Conservation (phyloP, 495 filamentous ascomycete genomes). For the Pyrenula massariospora region DNA sequence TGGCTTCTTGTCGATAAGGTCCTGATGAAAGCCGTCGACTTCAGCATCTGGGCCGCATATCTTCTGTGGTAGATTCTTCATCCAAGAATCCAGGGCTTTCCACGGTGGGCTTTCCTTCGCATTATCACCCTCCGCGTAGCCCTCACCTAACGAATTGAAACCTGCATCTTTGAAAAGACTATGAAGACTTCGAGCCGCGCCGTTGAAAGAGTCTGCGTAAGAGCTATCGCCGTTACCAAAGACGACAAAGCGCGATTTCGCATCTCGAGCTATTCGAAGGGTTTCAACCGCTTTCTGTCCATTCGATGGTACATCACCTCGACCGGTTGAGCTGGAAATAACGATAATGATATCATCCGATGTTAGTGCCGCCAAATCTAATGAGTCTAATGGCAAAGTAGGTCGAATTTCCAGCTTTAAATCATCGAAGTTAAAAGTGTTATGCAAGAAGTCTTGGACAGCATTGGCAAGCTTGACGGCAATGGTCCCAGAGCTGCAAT, state of each 20-base stretch:
- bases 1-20: conserved; percentile 1
- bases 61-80: conserved; percentile 5
- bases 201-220: conserved; percentile 14
- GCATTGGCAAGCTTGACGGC: conserved; percentile 14
- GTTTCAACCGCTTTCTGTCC: conserved; percentile 5
- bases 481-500: conserved; percentile 13
- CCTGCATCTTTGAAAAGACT: conserved; percentile 5
- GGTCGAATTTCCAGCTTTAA: not conserved
- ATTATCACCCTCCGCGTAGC: conserved; percentile 9
- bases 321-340: conserved; percentile 11
- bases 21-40: conserved; percentile 1
- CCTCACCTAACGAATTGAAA: conserved; percentile 3
- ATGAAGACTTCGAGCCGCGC: conserved; percentile 7
- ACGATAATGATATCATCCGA: conserved; percentile 7
- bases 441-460: not conserved
- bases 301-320: conserved; percentile 11
- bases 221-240: conserved; percentile 17
- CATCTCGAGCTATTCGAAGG: not conserved
- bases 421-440: not conserved
- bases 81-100: conserved; percentile 9
- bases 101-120: conserved; percentile 6
- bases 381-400: too few species aligned
- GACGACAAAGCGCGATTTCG: conserved; percentile 6
- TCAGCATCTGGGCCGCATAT: not conserved
- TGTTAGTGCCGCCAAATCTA: conserved; percentile 2